Evolutionary conservation across 169 alveolate genomes (phyloP).

Genomic region (Plasmodium knowlesi): DNA sequence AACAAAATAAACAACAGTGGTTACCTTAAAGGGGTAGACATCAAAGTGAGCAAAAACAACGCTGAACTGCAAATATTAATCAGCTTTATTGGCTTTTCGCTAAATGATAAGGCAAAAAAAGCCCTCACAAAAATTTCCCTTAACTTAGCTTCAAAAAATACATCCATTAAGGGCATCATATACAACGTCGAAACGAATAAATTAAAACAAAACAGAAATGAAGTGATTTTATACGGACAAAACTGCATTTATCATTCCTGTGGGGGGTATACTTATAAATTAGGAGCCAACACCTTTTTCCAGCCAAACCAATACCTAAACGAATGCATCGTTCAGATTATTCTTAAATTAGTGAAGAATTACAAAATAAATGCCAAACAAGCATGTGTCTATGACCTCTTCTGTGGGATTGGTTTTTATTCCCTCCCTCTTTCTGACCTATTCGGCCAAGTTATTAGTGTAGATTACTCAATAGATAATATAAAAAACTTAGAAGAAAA

Average conservation of each 20-base stretch:
- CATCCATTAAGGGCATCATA: slow-evolving; percentile 51
- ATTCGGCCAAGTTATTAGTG: slow-evolving; percentile 39
- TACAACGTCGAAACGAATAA: slow-evolving; percentile 70
- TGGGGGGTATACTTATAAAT: slow-evolving; percentile 49
- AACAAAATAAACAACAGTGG: slow-evolving; percentile 76
- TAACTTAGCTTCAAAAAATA: slow-evolving; percentile 33
- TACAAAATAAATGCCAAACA: slow-evolving; percentile 37
- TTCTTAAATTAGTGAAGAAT: slow-evolving; percentile 52
- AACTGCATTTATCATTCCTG: slow-evolving; percentile 63
- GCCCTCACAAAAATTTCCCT: slow-evolving; percentile 27
- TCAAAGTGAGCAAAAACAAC: slow-evolving; percentile 27
- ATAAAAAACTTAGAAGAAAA: slow-evolving; percentile 74
- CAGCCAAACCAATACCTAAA: slow-evolving; percentile 70
- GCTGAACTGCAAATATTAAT: slow-evolving; percentile 53
- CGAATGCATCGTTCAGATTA: slow-evolving; percentile 50
- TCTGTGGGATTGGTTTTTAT: slow-evolving; percentile 75
- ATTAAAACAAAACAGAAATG: slow-evolving; percentile 64
- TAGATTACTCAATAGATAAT: slow-evolving; percentile 73
- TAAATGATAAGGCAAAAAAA: slow-evolving; percentile 40
- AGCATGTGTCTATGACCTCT: slow-evolving; percentile 45
- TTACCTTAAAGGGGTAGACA: slow-evolving; percentile 68
- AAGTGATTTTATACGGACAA: slow-evolving; percentile 59
- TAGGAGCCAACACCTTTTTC: slow-evolving; percentile 73
- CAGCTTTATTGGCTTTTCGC: slow-evolving; percentile 45
- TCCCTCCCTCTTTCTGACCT: slow-evolving; percentile 46